Conservation (phyloP, 1,139 yeast genomes). For the Geotrichum klebahnii region DNA sequence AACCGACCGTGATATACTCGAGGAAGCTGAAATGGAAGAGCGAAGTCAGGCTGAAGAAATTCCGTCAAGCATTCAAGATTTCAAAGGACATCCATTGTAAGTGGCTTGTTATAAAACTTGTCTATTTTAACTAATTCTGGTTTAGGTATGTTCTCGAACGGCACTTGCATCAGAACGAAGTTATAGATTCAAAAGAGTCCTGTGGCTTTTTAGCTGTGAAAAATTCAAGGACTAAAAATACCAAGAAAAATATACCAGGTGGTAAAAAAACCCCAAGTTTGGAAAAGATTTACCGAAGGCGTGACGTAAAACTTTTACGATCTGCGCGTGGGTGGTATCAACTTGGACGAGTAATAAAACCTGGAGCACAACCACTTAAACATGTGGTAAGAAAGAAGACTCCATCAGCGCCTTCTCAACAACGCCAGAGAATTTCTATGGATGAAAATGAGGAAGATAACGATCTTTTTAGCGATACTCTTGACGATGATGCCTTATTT, state of each 20-base stretch:
- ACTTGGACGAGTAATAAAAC: constrained; percentile 67
- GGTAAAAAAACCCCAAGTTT: constrained; percentile 4
- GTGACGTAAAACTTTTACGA: constrained; percentile 57
- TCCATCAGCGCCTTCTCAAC: constrained; percentile 25
- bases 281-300: constrained; percentile 57
- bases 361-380: constrained; percentile 66
- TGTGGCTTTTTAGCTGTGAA: constrained; percentile 63
- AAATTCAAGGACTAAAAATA: constrained; percentile 11
- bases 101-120: neutral
- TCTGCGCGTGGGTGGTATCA: constrained; percentile 86
- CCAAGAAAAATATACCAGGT: constrained; percentile 2
- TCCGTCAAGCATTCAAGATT: constrained; percentile 79
- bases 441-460: constrained; percentile 29
- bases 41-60: constrained; percentile 75
- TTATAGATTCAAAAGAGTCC: constrained; percentile 62
- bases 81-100: constrained; percentile 72
- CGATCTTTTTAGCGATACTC: constrained; percentile 4
- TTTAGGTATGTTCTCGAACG: constrained; percentile 67
- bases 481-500: constrained; percentile 42
- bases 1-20: constrained; percentile 57
- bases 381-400: constrained; percentile 36
- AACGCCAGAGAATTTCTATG: too few relatives aligned
- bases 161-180: constrained; percentile 67
- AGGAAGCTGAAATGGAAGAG: constrained; percentile 63
- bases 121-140: neutral